Conservation (phyloP, 1,284 basidiomycete species). For the Stygiomarasmius scandens region DNA sequence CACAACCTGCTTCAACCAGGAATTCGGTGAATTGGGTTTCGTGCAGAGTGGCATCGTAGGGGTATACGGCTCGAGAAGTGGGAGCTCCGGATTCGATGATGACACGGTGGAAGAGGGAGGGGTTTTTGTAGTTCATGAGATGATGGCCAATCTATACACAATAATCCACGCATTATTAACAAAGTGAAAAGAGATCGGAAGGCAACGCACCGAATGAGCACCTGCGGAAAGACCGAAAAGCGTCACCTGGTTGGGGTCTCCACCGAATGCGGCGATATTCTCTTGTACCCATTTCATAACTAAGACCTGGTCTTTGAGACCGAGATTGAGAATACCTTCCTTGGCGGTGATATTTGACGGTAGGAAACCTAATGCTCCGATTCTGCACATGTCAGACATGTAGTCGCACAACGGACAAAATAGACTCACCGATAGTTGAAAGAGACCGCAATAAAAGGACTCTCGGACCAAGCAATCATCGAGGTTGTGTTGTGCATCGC, state of each 20-base stretch:
- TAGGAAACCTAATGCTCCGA: slow-evolving; percentile 4
- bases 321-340: slow-evolving; percentile 4
- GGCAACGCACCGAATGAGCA: neutral
- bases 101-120: slow-evolving; percentile 1
- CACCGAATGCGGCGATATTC: slow-evolving; percentile 11
- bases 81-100: slow-evolving; percentile 7
- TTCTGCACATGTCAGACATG: too few species aligned
- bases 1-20: neutral
- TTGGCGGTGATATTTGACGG: neutral
- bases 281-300: slow-evolving; percentile 10
- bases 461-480: slow-evolving; percentile 1
- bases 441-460: slow-evolving; percentile 1
- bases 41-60: neutral
- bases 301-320: slow-evolving; percentile 5
- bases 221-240: neutral
- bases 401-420: too few species aligned
- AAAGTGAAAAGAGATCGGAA: neutral
- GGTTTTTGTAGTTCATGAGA: neutral
- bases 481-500: slow-evolving; percentile 1
- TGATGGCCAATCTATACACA: neutral
- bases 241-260: slow-evolving; percentile 7
- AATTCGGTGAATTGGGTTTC: neutral
- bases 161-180: too few species aligned
- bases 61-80: neutral
- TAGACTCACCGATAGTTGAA: neutral